Evolutionary conservation across 2,329 filamentous ascomycete species (phyloP), one percentile per base, ranked within the genome.

Genomic region (Trichophyton mentagrophytes): DNA sequence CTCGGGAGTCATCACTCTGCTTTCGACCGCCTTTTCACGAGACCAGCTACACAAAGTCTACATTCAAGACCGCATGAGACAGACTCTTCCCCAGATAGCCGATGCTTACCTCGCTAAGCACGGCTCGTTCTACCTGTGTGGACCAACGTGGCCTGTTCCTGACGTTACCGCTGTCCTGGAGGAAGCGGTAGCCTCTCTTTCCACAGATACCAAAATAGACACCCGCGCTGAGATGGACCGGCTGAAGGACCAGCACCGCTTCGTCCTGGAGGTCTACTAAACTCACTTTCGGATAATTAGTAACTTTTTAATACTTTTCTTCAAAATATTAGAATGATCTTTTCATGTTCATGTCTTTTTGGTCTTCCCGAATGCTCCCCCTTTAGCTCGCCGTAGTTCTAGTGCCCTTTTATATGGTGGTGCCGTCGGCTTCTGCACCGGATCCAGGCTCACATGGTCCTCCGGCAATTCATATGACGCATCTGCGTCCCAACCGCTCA

Each of bases 1-100:
- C 63, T 90, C 93, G 0, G 93, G 93, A 58, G 89, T 99, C 68
- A 91, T 99, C 72, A 99, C 93, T 0, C 82, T 96, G 47, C 84
- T 99, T 58, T 93, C 93, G 59, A 85, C 89, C 58, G 93, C 93
- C 49, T 99, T 99, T 81, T 95, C 89, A 62, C 87, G 93, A 72
- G 93, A 99, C 72, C 93, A 99, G 81, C 88, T 89, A 15, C 82
- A 96, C 79, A 99, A 99, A 85, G 96, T 99, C 66, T 99, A 99
- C 77, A 99, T 99, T 71, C 93, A 99, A 79, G 93, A 99, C 73
- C 85, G 91, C 66, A 99, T 99, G 93, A 82, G 93, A 61, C 82
- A 97, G 82, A 90, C 87, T 0, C 77, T 97, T 62, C 77, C 79
- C 51, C 86, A 93, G 64, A 95, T 99, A 65, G 82, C 90, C 62